phyloP scores from a whole-genome alignment of 345 rosid species.

The Eutrema japonicum region DNA sequence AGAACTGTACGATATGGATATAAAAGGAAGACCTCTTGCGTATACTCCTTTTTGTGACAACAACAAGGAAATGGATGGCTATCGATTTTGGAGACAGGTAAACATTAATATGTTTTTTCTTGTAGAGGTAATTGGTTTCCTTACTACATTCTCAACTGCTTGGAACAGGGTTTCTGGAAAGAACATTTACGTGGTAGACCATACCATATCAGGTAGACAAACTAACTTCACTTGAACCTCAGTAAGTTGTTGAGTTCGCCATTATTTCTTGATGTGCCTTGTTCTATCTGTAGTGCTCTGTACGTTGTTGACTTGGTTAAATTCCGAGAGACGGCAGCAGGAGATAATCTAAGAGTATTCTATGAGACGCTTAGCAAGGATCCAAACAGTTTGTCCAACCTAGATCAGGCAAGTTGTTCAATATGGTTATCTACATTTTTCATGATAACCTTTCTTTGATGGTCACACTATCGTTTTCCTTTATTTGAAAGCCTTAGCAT shows the following conservation, averaged over 20 bases:
- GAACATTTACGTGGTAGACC: constrained; percentile 92
- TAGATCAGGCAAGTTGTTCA: constrained; percentile 73
- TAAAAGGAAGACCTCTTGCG: constrained; percentile 97
- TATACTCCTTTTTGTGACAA: constrained; percentile 98
- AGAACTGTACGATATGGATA: constrained; percentile 95
- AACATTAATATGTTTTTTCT: not conserved
- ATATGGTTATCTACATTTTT: constrained; percentile 11
- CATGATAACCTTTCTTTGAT: constrained; percentile 1
- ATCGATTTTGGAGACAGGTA: constrained; percentile 98
- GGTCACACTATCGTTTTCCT: constrained; percentile 2
- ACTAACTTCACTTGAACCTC: constrained; percentile 26
- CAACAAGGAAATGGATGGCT: constrained; percentile 98
- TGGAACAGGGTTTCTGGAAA: constrained; percentile 93
- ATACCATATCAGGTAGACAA: constrained; percentile 89
- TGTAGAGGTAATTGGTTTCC: constrained; percentile 29
- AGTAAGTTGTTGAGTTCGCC: constrained; percentile 6
- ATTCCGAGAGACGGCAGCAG: constrained; percentile 96
- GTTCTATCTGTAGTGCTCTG: constrained; percentile 69
- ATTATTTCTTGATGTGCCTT: constrained; percentile 41
- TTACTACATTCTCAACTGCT: constrained; percentile 22
- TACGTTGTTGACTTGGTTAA: constrained; percentile 93
- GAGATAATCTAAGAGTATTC: constrained; percentile 93
- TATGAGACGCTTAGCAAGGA: constrained; percentile 99
- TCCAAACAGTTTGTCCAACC: constrained; percentile 96
- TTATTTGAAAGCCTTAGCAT: constrained; percentile 14